These are phyloP conservation scores for Cucurbita pepo DNA, from an alignment of 306 rosid genomes.

Conservation along the genomic window DNA sequence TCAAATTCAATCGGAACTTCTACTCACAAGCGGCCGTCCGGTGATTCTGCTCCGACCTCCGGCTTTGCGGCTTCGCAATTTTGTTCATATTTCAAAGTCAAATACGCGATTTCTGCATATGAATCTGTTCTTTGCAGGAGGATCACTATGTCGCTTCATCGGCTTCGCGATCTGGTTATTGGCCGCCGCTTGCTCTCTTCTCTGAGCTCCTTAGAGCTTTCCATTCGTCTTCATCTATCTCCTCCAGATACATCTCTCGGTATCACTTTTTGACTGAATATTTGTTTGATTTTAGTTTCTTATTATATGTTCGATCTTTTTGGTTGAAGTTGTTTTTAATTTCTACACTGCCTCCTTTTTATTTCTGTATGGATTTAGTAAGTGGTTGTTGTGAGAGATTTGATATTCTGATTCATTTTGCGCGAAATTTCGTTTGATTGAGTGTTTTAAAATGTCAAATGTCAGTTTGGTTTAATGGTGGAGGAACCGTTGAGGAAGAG, in stretches of 20 bases:
- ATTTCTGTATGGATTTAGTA: not conserved
- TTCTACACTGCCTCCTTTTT: not conserved
- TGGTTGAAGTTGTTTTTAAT: not conserved
- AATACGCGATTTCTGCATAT: not conserved
- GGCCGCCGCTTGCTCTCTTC: slow-evolving; percentile 30
- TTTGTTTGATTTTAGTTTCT: not conserved
- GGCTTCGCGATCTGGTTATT: slow-evolving; percentile 68
- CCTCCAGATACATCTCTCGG: slow-evolving; percentile 56
- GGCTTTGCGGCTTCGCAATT: not conserved
- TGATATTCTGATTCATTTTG: not conserved
- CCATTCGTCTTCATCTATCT: slow-evolving; percentile 13
- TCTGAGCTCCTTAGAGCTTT: slow-evolving; percentile 40
- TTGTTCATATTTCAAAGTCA: not conserved
- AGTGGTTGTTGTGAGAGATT: not conserved
- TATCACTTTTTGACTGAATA: slow-evolving; percentile 7
- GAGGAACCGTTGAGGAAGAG: not conserved
- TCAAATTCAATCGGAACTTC: not conserved
- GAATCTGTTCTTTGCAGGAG: not conserved
- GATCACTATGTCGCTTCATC: slow-evolving; percentile 57
- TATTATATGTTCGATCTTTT: not conserved
- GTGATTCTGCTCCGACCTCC: not conserved
- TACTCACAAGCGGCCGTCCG: not conserved
- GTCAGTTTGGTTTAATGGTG: not conserved
- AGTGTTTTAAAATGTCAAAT: not conserved
- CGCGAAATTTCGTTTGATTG: not conserved